Conservation (phyloP, 2,329 filamentous ascomycete species). For the Fusarium protoensiforme region DNA sequence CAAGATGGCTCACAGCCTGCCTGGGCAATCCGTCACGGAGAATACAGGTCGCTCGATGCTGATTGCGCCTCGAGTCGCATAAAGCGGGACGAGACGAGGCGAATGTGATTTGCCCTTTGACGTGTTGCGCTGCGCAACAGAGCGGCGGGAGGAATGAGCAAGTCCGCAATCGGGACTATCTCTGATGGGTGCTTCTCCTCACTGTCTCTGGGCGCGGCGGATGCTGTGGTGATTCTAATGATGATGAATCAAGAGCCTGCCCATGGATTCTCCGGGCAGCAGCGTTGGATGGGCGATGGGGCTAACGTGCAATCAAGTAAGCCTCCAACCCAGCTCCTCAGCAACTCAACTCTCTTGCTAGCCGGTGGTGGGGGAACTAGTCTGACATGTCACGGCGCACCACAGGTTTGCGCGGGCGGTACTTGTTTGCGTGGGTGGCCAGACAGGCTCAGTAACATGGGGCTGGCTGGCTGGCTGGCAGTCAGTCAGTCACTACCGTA, state of each 20-base stretch:
- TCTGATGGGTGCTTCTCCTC: neutral
- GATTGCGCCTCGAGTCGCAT: constrained; percentile 24
- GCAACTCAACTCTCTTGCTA: constrained; percentile 33
- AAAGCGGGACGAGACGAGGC: constrained; percentile 14
- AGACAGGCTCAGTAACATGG: constrained; percentile 38
- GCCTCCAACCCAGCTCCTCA: too few species aligned
- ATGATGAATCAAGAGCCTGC: constrained; percentile 16
- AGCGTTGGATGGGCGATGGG: constrained; percentile 9
- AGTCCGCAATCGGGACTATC: constrained; percentile 4
- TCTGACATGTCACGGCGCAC: constrained; percentile 36
- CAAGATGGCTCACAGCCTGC: constrained; percentile 1
- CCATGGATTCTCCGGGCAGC: neutral
- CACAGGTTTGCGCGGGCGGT: constrained; percentile 26
- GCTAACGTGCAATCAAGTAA: constrained; percentile 21
- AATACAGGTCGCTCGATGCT: constrained; percentile 11
- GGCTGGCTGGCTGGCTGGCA: constrained; percentile 16
- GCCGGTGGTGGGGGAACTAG: constrained; percentile 28
- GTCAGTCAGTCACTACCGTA: neutral
- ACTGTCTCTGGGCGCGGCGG: neutral
- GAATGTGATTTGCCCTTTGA: constrained; percentile 5
- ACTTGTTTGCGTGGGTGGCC: constrained; percentile 28
- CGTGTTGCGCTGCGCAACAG: constrained; percentile 34
- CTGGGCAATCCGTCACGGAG: neutral
- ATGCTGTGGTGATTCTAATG: constrained; percentile 18
- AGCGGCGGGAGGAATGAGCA: constrained; percentile 22